Evolutionary conservation across 2,329 filamentous ascomycete genomes (phyloP).

Genomic region (Simplicillium sp.): DNA sequence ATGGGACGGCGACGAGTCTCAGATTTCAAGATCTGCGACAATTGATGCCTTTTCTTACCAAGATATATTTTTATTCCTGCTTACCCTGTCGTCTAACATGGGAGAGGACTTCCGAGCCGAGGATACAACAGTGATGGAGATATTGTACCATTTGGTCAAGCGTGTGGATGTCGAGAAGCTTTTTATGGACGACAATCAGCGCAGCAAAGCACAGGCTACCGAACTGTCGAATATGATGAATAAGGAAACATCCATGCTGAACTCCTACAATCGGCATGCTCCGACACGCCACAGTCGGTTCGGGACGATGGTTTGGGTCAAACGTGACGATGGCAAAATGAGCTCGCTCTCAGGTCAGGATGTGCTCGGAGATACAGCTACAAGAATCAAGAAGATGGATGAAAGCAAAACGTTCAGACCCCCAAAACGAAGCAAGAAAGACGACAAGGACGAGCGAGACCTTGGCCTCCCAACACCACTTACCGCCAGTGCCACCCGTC

Average conservation of each 20-base stretch:
- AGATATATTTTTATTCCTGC: constrained; percentile 75
- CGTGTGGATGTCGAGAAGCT: constrained; percentile 75
- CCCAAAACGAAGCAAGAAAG: constrained; percentile 53
- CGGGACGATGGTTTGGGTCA: constrained; percentile 95
- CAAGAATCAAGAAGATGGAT: constrained; percentile 81
- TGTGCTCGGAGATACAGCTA: constrained; percentile 62
- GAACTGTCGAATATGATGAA: constrained; percentile 68
- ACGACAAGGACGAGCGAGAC: constrained; percentile 58
- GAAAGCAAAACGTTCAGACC: constrained; percentile 83
- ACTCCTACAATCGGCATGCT: constrained; percentile 65
- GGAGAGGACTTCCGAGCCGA: constrained; percentile 87
- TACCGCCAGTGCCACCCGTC: constrained; percentile 61
- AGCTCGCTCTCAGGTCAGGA: constrained; percentile 84
- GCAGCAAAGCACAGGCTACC: constrained; percentile 57
- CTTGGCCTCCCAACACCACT: constrained; percentile 67
- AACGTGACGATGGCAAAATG: constrained; percentile 74
- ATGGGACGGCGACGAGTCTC: constrained; percentile 79
- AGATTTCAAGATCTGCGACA: constrained; percentile 77
- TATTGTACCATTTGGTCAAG: constrained; percentile 87
- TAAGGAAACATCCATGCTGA: constrained; percentile 77
- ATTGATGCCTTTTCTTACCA: constrained; percentile 87
- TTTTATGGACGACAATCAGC: constrained; percentile 71
- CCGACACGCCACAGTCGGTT: constrained; percentile 89
- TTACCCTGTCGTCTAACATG: constrained; percentile 87
- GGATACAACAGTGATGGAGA: constrained; percentile 83